Evolutionary conservation across 2,329 filamentous ascomycete genomes (phyloP).

Genomic region (Aspergillus latus): DNA sequence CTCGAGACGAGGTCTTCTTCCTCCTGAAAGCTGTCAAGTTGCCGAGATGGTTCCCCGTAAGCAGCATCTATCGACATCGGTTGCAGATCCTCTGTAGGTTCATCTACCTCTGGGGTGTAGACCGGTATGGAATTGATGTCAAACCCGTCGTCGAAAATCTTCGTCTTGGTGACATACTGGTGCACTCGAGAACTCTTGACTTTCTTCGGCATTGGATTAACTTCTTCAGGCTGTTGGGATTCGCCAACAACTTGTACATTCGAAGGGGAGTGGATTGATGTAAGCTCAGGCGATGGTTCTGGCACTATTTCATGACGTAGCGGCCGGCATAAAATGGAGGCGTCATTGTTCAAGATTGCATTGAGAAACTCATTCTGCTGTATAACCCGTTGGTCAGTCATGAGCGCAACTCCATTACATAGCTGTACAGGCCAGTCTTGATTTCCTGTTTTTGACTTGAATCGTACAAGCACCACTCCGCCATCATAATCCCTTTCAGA

Average conservation of each 20-base stretch:
- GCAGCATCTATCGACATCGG: slow-evolving; percentile 25
- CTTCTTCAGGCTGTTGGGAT: slow-evolving; percentile 20
- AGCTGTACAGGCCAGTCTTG: slow-evolving; percentile 70
- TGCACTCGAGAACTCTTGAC: slow-evolving; percentile 29
- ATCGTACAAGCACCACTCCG: slow-evolving; percentile 72
- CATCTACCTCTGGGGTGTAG: slow-evolving; percentile 33
- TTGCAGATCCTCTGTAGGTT: slow-evolving; percentile 11
- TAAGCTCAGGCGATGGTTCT: slow-evolving; percentile 4
- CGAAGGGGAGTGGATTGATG: slow-evolving; percentile 5
- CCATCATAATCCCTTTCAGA: slow-evolving; percentile 65
- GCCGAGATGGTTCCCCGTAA: slow-evolving; percentile 29
- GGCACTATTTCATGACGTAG: slow-evolving; percentile 43
- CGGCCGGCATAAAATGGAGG: slow-evolving; percentile 67
- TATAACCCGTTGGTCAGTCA: slow-evolving; percentile 77
- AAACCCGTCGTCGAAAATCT: slow-evolving; percentile 67
- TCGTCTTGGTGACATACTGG: slow-evolving; percentile 57
- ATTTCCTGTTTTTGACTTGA: slow-evolving; percentile 59
- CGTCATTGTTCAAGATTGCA: slow-evolving; percentile 79
- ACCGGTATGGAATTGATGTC: slow-evolving; percentile 44
- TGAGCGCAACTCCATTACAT: slow-evolving; percentile 65
- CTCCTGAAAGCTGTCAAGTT: slow-evolving; percentile 27
- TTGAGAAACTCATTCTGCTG: slow-evolving; percentile 91
- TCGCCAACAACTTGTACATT: slow-evolving; percentile 10
- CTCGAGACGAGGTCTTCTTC: slow-evolving; percentile 64
- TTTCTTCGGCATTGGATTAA: slow-evolving; percentile 18